Conservation (phyloP, 768 basidiomycete genomes). For the Phlegmacium glaucopus region DNA sequence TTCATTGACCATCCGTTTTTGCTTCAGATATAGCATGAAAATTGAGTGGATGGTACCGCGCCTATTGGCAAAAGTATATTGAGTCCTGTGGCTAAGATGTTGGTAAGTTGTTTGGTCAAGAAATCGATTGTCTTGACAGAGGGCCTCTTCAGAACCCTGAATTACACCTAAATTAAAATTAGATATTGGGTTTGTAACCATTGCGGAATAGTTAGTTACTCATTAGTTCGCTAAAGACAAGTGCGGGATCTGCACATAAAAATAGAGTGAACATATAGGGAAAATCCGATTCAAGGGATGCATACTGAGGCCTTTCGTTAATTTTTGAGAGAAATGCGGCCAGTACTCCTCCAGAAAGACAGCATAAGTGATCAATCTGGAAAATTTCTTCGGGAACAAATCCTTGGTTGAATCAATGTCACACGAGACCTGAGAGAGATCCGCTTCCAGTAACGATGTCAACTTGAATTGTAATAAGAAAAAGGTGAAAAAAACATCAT, state of each 20-base stretch:
- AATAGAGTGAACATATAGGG: neutral
- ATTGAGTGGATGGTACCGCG: slow-evolving; percentile 48
- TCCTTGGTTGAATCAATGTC: too few species aligned
- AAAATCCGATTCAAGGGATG: neutral
- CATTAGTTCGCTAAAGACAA: slow-evolving; percentile 65
- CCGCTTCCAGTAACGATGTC: too few species aligned
- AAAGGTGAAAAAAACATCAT: too few species aligned
- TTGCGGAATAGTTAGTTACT: slow-evolving; percentile 35
- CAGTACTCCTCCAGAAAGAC: slow-evolving; percentile 53
- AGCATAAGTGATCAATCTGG: slow-evolving; percentile 35
- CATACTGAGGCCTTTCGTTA: slow-evolving; percentile 53
- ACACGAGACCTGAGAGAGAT: too few species aligned
- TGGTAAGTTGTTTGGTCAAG: slow-evolving; percentile 45
- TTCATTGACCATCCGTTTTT: slow-evolving; percentile 39
- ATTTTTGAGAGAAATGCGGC: slow-evolving; percentile 50
- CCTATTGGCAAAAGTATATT: slow-evolving; percentile 51
- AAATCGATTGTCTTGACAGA: slow-evolving; percentile 30
- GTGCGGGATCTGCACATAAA: slow-evolving; percentile 44
- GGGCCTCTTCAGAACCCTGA: slow-evolving; percentile 60
- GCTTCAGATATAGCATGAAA: slow-evolving; percentile 48
- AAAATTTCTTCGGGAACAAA: too few species aligned
- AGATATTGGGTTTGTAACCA: neutral
- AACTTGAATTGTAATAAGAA: too few species aligned
- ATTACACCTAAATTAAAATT: slow-evolving; percentile 46
- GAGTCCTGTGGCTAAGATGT: slow-evolving; percentile 45